A percentile compares a stretch with the other conserved stretches of the same genome.
These are phyloP conservation scores for Microsporum canis DNA, from an alignment of 2,329 filamentous ascomycete genomes.

Conservation along the genomic window DNA sequence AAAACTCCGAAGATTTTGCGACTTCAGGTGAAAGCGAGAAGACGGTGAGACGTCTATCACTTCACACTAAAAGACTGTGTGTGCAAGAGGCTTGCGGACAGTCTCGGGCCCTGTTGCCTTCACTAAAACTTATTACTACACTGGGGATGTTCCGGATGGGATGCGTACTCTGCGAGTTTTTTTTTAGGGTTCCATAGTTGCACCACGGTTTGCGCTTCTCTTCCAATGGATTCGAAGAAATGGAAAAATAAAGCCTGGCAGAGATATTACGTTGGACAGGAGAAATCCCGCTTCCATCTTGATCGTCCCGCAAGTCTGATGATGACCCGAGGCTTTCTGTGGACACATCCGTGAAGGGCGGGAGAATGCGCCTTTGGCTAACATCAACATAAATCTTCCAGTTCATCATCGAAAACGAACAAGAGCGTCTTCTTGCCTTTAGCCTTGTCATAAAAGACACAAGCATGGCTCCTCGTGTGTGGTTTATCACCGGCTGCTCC, in stretches of 20 bases:
- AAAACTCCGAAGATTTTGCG: too few relatives aligned
- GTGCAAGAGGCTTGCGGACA: too few relatives aligned
- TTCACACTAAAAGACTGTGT: too few relatives aligned
- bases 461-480: slow-evolving; percentile 19
- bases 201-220: not conserved
- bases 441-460: not conserved
- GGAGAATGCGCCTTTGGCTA: not conserved
- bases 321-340: not conserved
- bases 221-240: not conserved
- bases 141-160: not conserved
- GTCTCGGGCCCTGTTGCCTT: not conserved
- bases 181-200: not conserved
- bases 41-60: too few relatives aligned
- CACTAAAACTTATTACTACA: not conserved
- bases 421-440: not conserved
- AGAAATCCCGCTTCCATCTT: not conserved
- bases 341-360: not conserved
- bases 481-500: slow-evolving; percentile 29
- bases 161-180: not conserved
- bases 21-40: too few relatives aligned
- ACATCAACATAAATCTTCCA: not conserved
- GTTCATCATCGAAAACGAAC: not conserved
- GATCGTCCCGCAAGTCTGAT: not conserved
- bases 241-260: not conserved
- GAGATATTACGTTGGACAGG: not conserved